Base-by-base conservation (phyloP, 2,329 filamentous ascomycete genomes). In the Cladosporium phlei region DNA sequence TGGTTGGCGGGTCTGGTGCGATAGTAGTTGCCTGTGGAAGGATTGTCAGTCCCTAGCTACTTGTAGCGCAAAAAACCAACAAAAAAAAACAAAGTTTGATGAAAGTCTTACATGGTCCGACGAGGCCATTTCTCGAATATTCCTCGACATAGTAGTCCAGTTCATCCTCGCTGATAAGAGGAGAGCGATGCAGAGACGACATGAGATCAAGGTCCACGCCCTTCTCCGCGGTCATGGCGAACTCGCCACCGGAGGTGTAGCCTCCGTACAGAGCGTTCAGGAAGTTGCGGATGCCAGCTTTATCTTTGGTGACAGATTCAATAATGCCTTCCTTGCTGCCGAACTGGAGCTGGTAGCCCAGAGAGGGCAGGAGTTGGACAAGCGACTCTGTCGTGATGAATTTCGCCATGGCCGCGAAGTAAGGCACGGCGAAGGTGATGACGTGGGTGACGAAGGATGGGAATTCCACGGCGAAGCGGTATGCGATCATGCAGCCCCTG, bases 321-420 rank as follows among this genome's bases (percentile, higher is more conserved):
- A 88, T 69, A 27, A 50, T 46, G 10, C 50, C 40, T 14, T 63
- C 60, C n/a, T 50, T 46, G 47, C 55, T 59, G 1, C 75, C 77
- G 42, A 96, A 78, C 55, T 95, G 88, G 33, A 93, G 64, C 72
- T 96, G 91, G 67, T 98, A 98, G 12, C 69, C 75, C 61, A 94
- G 91, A 58, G 86, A 84, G 33, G 83, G 81, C 30, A 86, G 57
- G 21, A 45, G 21, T 22, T 45, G 34, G 21, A 27, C 30, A n/a
- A 45, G 5, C 4, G 25, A 14, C 21, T 45, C 40, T 12, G 22
- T 30, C 3, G 30, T 21, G 10, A 45, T 14, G 19, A 19, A 45
- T 11, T 45, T 27, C 9, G 24, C 40, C 22, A 22, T 27, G 7
- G 20, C 30, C 9, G 40, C 21, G 14, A 28, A 17, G 64, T 83